Conservation (phyloP, 306 rosid species). For the Citrullus colocynthis region DNA sequence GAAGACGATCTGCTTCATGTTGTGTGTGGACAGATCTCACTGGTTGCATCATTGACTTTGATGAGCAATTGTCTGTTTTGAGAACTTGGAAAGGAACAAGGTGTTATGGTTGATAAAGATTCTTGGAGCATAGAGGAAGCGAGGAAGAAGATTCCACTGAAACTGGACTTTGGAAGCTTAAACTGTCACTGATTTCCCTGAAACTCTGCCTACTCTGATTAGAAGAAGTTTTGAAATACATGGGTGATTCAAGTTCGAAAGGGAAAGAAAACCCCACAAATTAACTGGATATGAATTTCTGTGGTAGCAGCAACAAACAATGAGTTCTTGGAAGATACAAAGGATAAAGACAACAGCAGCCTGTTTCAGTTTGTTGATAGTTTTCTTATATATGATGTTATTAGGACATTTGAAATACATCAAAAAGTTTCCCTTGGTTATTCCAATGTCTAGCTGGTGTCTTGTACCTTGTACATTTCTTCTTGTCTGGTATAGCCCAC, state of each 20-base stretch:
- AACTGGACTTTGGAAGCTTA: neutral
- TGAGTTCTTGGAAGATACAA: neutral
- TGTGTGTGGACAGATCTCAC: conserved; percentile 29
- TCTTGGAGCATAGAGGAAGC: neutral
- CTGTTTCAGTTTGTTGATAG: neutral
- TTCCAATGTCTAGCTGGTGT: neutral
- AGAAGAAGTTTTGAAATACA: neutral
- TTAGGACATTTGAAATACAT: neutral
- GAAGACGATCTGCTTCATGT: conserved; percentile 37
- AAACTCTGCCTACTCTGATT: neutral
- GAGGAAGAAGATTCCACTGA: neutral
- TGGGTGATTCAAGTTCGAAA: neutral
- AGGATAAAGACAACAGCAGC: neutral
- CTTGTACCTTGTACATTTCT: neutral
- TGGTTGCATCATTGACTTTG: conserved; percentile 12
- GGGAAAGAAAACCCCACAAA: neutral
- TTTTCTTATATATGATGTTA: neutral
- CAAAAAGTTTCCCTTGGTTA: neutral
- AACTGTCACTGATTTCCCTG: neutral
- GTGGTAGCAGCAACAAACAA: too few relatives aligned
- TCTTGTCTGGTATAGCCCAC: neutral
- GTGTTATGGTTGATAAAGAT: neutral
- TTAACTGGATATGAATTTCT: neutral
- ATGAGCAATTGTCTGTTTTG: neutral
- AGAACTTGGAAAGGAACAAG: neutral